A percentile compares a stretch with the other conserved stretches of the same genome.
These are phyloP conservation scores for Macrophomina tecta DNA, from an alignment of 2,329 filamentous ascomycete species.

Conservation along the genomic window DNA sequence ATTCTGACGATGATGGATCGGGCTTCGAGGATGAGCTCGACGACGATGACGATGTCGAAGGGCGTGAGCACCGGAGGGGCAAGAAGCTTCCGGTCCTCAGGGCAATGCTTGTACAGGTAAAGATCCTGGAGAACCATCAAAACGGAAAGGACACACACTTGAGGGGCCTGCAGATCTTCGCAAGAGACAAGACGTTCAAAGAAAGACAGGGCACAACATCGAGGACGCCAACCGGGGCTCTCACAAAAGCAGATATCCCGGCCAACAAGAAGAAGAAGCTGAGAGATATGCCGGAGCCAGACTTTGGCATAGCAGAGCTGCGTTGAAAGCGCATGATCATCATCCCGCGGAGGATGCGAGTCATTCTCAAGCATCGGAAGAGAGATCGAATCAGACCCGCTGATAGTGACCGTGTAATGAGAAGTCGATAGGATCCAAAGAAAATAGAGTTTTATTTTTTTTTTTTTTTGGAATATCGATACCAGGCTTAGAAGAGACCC, in stretches of 20 bases:
- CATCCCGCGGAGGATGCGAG: not conserved
- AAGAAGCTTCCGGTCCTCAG: conserved; percentile 76
- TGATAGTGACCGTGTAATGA: no score
- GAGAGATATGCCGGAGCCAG: conserved; percentile 27
- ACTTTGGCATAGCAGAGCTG: conserved; percentile 13
- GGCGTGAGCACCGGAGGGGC: conserved; percentile 55
- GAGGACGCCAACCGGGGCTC: not conserved
- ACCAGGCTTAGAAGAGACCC: no score
- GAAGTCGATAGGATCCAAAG: no score
- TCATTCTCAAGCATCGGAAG: not conserved
- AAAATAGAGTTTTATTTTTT: no score
- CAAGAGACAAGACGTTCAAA: conserved; percentile 47
- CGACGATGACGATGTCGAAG: conserved; percentile 33
- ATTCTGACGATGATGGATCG: conserved; percentile 26
- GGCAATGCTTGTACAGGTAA: conserved; percentile 88
- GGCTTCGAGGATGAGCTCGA: conserved; percentile 32
- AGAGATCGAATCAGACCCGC: no score
- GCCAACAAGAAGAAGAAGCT: conserved; percentile 27
- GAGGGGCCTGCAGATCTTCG: conserved; percentile 86
- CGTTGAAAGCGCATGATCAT: not conserved
- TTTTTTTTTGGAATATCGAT: no score
- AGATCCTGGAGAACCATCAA: conserved; percentile 94
- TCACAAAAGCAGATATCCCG: conserved; percentile 27
- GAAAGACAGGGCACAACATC: conserved; percentile 29
- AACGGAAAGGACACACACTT: conserved; percentile 99